A percentile compares a stretch with the other conserved stretches of the same genome.
Evolutionary conservation across 2,329 filamentous ascomycete genomes (phyloP).

Genomic region (Colletotrichum sp.): DNA sequence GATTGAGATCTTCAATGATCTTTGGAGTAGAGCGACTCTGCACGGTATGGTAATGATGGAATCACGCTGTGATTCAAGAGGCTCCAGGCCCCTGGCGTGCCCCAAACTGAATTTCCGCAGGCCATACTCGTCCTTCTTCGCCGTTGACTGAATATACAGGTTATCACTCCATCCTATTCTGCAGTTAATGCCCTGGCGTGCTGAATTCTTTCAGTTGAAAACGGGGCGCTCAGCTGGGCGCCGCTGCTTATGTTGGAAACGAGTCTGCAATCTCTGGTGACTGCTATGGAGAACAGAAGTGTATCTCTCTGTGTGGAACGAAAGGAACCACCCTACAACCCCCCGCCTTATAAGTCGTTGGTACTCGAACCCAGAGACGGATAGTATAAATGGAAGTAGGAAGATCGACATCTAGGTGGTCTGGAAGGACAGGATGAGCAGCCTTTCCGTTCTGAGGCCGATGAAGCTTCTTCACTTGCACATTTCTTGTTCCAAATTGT

Average conservation of each 20-base stretch:
- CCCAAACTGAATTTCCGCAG: too few species aligned
- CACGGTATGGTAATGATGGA: too few species aligned
- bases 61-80: too few species aligned
- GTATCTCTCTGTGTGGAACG: background rate
- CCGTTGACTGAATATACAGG: accelerated
- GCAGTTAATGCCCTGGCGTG: accelerated
- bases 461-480: too few species aligned
- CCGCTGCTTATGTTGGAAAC: too few species aligned
- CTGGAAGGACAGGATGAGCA: background rate
- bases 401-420: background rate
- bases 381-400: background rate
- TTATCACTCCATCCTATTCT: background rate
- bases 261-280: too few species aligned
- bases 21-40: too few species aligned
- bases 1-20: too few species aligned
- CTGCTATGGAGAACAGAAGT: too few species aligned
- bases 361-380: background rate
- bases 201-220: background rate
- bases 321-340: background rate
- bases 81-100: too few species aligned
- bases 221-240: background rate
- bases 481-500: background rate
- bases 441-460: too few species aligned
- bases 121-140: background rate
- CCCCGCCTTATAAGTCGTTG: background rate